A percentile compares a stretch with the other conserved stretches of the same genome.
Conservation (phyloP, 768 basidiomycete genomes). For the Gyrodon lividus region DNA sequence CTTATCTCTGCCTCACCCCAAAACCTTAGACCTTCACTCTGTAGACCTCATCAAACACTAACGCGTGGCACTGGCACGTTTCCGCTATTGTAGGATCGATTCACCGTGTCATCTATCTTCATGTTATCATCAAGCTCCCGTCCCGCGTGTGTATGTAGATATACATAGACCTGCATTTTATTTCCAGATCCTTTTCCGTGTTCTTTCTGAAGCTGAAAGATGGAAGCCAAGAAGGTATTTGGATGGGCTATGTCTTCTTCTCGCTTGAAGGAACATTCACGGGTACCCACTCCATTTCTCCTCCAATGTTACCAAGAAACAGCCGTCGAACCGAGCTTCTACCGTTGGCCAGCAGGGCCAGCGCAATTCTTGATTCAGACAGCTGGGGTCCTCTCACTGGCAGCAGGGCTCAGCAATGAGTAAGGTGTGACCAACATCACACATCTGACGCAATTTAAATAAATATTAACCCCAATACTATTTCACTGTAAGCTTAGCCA, state of each 20-base stretch:
- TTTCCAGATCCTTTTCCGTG: conserved; percentile 11
- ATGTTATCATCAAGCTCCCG: conserved; percentile 4
- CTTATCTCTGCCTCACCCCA: conserved; percentile 6
- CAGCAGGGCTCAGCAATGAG: no score
- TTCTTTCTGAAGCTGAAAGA: neutral
- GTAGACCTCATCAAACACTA: neutral
- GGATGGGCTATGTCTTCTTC: conserved; percentile 2
- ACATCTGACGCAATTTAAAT: no score
- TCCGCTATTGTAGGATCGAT: conserved; percentile 15
- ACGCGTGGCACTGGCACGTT: neutral
- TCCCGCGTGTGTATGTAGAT: conserved; percentile 10
- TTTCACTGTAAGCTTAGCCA: no score
- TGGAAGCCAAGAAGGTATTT: neutral
- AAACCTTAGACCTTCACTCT: neutral
- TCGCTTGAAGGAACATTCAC: neutral
- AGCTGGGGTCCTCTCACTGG: no score
- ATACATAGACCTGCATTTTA: conserved; percentile 12
- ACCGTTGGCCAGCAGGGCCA: no score
- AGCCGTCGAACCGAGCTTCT: no score
- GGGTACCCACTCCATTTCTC: neutral
- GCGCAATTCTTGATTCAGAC: no score
- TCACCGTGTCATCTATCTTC: conserved; percentile 5
- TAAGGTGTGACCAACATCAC: no score
- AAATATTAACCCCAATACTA: no score
- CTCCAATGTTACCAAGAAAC: no score